Percentiles rank a stretch among this genome's conserved stretches.
Conservation (phyloP, 306 rosid genomes). For the Castanea mollissima region DNA sequence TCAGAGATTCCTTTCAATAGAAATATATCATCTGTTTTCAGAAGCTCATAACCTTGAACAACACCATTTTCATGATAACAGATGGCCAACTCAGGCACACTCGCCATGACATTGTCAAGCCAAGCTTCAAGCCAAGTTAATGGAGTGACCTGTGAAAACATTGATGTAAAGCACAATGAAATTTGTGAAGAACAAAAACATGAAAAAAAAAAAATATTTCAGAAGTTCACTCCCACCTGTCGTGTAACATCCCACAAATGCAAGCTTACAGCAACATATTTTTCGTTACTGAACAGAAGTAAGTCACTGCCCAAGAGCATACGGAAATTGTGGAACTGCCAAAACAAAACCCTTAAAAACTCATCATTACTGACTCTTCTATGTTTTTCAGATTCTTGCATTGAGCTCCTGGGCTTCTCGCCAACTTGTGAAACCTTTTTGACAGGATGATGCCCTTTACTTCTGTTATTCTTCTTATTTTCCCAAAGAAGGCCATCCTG, state of each 20-base stretch:
- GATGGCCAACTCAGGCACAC: conserved; percentile 96
- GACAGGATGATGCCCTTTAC: conserved; percentile 47
- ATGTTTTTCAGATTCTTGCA: conserved; percentile 85
- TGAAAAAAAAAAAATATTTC: background rate
- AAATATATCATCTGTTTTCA: conserved; percentile 92
- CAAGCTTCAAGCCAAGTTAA: conserved; percentile 99
- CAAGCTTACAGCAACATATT: conserved; percentile 94
- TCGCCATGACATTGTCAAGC: conserved; percentile 99
- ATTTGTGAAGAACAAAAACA: conserved; percentile 12
- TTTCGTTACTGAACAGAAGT: conserved; percentile 90
- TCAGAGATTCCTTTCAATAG: conserved; percentile 88
- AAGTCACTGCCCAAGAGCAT: conserved; percentile 96
- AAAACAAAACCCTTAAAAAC: conserved; percentile 78
- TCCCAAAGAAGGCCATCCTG: conserved; percentile 56
- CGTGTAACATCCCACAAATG: conserved; percentile 95
- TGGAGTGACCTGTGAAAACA: conserved; percentile 70
- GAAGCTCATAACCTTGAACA: conserved; percentile 94
- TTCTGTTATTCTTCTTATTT: conserved; percentile 64
- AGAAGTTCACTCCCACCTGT: conserved; percentile 51
- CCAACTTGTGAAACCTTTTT: conserved; percentile 81
- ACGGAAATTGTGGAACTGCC: conserved; percentile 97
- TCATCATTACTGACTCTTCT: conserved; percentile 68
- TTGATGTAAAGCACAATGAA: conserved; percentile 17
- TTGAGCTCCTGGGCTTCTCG: conserved; percentile 59
- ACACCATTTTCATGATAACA: conserved; percentile 94